Evolutionary conservation across 805 yeast genomes (phyloP).

Genomic region (Metschnikowia kunwiensis): DNA sequence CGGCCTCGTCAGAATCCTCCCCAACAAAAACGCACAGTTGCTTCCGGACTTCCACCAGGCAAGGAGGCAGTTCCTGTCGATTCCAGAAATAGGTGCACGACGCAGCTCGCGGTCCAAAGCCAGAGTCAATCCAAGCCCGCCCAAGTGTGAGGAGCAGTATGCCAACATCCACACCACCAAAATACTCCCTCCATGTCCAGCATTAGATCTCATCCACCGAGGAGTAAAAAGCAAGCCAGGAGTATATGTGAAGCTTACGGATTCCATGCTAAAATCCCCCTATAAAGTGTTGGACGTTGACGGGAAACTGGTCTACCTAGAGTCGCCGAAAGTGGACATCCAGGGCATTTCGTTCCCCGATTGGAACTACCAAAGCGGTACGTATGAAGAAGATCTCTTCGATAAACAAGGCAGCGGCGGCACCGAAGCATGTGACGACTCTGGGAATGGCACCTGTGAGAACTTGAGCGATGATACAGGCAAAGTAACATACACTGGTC

Average conservation of each 20-base stretch:
- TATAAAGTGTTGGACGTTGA: constrained; percentile 42
- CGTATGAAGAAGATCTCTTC: constrained; percentile 35
- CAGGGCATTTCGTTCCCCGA: constrained; percentile 18
- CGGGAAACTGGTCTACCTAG: constrained; percentile 35
- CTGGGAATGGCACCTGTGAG: constrained; percentile 4
- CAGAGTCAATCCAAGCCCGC: constrained; percentile 9
- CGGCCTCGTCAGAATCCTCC: constrained; percentile 59
- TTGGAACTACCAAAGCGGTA: constrained; percentile 36
- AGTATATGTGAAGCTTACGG: constrained; percentile 43
- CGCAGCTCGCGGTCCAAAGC: constrained; percentile 19
- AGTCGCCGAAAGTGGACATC: constrained; percentile 23
- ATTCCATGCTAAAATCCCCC: constrained; percentile 41
- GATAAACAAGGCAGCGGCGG: constrained; percentile 1
- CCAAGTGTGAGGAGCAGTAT: constrained; percentile 33
- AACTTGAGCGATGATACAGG: neutral
- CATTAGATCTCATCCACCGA: constrained; percentile 41
- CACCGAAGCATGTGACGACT: constrained; percentile 1
- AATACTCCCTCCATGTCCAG: constrained; percentile 45
- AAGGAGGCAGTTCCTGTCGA: constrained; percentile 40
- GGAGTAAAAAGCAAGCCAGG: constrained; percentile 54
- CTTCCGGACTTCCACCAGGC: constrained; percentile 53
- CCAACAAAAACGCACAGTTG: constrained; percentile 41
- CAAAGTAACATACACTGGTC: constrained; percentile 5
- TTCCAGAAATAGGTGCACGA: constrained; percentile 26
- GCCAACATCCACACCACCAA: constrained; percentile 37